Evolutionary conservation across 2,329 filamentous ascomycete genomes (phyloP).

Genomic region (Botrytis hyacinthi): DNA sequence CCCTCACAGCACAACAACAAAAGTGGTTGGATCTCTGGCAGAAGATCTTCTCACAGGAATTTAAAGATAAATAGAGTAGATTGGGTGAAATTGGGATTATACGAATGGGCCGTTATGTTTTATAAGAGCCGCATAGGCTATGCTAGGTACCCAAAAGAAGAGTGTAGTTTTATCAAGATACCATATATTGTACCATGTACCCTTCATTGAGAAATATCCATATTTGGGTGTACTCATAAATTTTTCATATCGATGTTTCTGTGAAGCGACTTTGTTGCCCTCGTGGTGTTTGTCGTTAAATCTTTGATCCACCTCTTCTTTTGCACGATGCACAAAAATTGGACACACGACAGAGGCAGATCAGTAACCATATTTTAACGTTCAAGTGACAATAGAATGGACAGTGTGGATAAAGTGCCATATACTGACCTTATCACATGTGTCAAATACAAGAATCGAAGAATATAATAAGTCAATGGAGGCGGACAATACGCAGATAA

Average conservation of each 20-base stretch:
- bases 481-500: not conserved
- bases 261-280: not conserved
- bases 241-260: not conserved
- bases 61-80: slow-evolving; percentile 32
- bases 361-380: no score
- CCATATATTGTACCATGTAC: not conserved
- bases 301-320: not conserved
- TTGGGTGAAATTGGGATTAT: not conserved
- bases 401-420: not conserved
- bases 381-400: not conserved
- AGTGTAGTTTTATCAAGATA: not conserved
- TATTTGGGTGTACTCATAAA: not conserved
- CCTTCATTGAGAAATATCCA: not conserved
- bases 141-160: slow-evolving; percentile 4
- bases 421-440: not conserved
- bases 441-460: not conserved
- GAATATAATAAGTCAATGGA: not conserved
- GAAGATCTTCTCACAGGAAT: slow-evolving; percentile 55
- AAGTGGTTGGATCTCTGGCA: slow-evolving; percentile 76
- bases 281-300: not conserved
- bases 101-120: not conserved
- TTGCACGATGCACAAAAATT: not conserved
- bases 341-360: no score
- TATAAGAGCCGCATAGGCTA: not conserved
- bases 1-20: slow-evolving; percentile 64